A percentile compares a stretch with the other conserved stretches of the same genome.
Evolutionary conservation across 495 filamentous ascomycete species (phyloP).

Genomic region (Choiromyces venosus): DNA sequence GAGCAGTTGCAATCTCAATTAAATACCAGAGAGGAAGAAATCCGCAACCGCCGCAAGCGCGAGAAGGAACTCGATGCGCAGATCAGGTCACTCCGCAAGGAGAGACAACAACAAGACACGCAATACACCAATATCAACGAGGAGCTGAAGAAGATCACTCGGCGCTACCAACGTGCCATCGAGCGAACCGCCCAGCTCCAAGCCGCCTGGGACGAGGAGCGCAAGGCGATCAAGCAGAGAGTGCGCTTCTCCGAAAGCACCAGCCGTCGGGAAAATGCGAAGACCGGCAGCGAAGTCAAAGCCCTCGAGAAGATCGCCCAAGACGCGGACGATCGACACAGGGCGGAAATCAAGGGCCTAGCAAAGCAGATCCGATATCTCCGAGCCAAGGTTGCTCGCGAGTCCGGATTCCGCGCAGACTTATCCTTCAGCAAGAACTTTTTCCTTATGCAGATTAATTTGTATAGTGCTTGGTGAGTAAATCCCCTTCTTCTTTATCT

Average conservation of each 20-base stretch:
- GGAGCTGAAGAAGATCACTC: constrained; percentile 53
- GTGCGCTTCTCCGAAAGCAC: constrained; percentile 47
- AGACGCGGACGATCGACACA: constrained; percentile 57
- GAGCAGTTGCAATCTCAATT: constrained; percentile 60
- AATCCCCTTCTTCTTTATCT: constrained; percentile 20
- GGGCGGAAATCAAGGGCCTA: constrained; percentile 75
- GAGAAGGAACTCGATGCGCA: constrained; percentile 55
- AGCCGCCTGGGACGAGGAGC: constrained; percentile 49
- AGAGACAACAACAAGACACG: constrained; percentile 51
- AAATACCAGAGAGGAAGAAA: constrained; percentile 50
- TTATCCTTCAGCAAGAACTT: constrained; percentile 74
- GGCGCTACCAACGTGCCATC: constrained; percentile 51
- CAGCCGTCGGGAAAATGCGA: constrained; percentile 31
- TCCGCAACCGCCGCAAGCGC: constrained; percentile 43
- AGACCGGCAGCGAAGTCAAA: constrained; percentile 47
- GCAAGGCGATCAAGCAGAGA: constrained; percentile 45
- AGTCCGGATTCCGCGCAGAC: constrained; percentile 70
- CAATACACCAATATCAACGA: constrained; percentile 49
- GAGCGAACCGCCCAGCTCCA: constrained; percentile 49
- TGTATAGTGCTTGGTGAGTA: constrained; percentile 79
- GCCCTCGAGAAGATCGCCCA: constrained; percentile 45
- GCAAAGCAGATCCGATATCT: constrained; percentile 87
- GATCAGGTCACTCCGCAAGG: constrained; percentile 55
- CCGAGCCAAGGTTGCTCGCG: constrained; percentile 66
- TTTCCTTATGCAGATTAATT: constrained; percentile 71